Evolutionary conservation across 306 rosid species (phyloP).

Genomic region (Purshia tridentata): DNA sequence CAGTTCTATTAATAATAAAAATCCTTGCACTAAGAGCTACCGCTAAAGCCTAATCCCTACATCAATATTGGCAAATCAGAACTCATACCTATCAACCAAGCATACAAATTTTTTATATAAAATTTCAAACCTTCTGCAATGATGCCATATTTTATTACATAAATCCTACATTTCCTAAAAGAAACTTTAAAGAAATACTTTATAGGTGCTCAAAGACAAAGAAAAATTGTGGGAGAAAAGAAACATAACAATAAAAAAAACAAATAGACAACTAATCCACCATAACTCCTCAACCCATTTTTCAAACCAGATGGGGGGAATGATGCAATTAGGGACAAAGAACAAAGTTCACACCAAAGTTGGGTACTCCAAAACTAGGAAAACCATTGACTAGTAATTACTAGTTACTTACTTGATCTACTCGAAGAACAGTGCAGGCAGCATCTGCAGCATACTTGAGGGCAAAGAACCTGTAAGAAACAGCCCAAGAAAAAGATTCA

Average conservation of each 20-base stretch:
- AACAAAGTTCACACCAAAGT: neutral
- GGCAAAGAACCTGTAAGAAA: constrained; percentile 64
- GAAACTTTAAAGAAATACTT: neutral
- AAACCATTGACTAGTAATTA: neutral
- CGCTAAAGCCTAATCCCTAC: neutral
- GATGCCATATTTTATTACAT: neutral
- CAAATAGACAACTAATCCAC: too few relatives aligned
- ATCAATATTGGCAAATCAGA: neutral
- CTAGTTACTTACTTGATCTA: constrained; percentile 74
- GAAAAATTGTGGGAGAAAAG: too few relatives aligned
- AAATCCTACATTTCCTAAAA: neutral
- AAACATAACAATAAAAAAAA: too few relatives aligned
- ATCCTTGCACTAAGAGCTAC: too few relatives aligned
- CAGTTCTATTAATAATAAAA: neutral
- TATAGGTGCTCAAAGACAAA: too few relatives aligned
- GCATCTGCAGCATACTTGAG: constrained; percentile 96
- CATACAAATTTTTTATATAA: neutral
- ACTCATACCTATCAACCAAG: neutral
- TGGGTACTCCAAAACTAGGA: neutral
- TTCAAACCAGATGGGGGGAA: constrained; percentile 5
- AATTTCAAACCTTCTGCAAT: neutral
- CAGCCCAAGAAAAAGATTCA: constrained; percentile 9
- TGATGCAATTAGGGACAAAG: neutral
- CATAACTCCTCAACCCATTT: neutral
- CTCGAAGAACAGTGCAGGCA: constrained; percentile 92